Conservation (phyloP, 2,329 filamentous ascomycete species). For the Paecilomyces sp. region DNA sequence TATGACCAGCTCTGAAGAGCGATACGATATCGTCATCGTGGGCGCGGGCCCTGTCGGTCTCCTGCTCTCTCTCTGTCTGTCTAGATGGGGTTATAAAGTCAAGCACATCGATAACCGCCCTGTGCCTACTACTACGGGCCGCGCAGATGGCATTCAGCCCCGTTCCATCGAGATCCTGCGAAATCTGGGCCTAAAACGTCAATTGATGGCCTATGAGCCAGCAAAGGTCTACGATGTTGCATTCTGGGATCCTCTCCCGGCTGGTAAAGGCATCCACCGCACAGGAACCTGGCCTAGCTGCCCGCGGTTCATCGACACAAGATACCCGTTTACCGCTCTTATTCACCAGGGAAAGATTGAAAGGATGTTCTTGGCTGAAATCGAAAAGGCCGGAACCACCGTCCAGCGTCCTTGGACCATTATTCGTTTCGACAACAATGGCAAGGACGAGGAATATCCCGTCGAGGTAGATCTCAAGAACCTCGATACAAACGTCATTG, state of each 20-base stretch:
- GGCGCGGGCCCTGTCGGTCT: slow-evolving; percentile 85
- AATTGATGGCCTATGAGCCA: slow-evolving; percentile 80
- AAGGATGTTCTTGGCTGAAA: slow-evolving; percentile 54
- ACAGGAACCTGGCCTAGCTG: slow-evolving; percentile 77
- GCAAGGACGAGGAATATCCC: slow-evolving; percentile 61
- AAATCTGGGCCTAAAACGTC: slow-evolving; percentile 83
- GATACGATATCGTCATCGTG: slow-evolving; percentile 69
- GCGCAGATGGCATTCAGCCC: slow-evolving; percentile 87
- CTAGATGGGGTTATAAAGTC: slow-evolving; percentile 89
- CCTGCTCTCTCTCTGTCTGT: slow-evolving; percentile 78
- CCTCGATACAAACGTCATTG: slow-evolving; percentile 61
- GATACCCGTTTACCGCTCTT: slow-evolving; percentile 58
- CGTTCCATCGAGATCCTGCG: slow-evolving; percentile 78
- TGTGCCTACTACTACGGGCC: slow-evolving; percentile 76
- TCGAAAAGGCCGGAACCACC: slow-evolving; percentile 50
- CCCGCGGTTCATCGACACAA: slow-evolving; percentile 67
- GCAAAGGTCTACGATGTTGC: slow-evolving; percentile 73
- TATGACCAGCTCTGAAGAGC: slow-evolving; percentile 32
- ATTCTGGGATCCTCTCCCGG: slow-evolving; percentile 54
- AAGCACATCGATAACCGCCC: slow-evolving; percentile 90
- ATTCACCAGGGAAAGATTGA: slow-evolving; percentile 58
- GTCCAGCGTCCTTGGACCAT: slow-evolving; percentile 58
- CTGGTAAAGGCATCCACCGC: slow-evolving; percentile 49
- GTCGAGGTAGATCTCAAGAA: slow-evolving; percentile 73
- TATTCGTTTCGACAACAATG: slow-evolving; percentile 54